Conservation (phyloP, 257 asterid species). For the Solanum ossicruentum region DNA sequence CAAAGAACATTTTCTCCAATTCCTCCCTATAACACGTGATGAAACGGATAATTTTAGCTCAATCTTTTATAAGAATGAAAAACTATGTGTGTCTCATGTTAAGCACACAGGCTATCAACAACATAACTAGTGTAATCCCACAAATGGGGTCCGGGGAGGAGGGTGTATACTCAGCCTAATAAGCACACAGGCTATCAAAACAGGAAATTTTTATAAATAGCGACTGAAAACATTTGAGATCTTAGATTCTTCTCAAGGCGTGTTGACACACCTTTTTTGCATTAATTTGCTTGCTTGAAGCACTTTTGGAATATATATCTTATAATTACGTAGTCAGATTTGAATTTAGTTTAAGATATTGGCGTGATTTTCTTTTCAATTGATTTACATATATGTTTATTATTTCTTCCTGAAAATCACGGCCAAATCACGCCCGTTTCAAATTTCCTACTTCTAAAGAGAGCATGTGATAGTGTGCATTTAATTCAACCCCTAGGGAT, state of each 20-base stretch:
- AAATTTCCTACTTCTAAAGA: too few relatives aligned
- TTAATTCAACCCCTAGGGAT: too few relatives aligned
- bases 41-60: not conserved
- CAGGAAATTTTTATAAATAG: not conserved
- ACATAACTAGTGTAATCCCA: not conserved
- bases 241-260: not conserved
- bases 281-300: too few relatives aligned
- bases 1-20: slow-evolving; percentile 60
- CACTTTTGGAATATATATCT: too few relatives aligned
- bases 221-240: not conserved
- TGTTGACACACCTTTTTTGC: too few relatives aligned
- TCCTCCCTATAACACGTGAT: slow-evolving; percentile 41
- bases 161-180: not conserved
- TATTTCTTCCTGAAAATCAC: too few relatives aligned
- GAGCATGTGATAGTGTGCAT: too few relatives aligned
- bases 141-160: not conserved
- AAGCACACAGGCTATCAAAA: not conserved
- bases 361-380: too few relatives aligned
- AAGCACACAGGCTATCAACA: not conserved
- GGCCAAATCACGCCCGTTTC: too few relatives aligned
- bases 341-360: too few relatives aligned
- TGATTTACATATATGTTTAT: too few relatives aligned
- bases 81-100: not conserved
- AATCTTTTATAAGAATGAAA: not conserved
- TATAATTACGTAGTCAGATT: too few relatives aligned